phyloP scores from a whole-genome alignment of 306 rosid genomes.

The Sophora flavescens region DNA sequence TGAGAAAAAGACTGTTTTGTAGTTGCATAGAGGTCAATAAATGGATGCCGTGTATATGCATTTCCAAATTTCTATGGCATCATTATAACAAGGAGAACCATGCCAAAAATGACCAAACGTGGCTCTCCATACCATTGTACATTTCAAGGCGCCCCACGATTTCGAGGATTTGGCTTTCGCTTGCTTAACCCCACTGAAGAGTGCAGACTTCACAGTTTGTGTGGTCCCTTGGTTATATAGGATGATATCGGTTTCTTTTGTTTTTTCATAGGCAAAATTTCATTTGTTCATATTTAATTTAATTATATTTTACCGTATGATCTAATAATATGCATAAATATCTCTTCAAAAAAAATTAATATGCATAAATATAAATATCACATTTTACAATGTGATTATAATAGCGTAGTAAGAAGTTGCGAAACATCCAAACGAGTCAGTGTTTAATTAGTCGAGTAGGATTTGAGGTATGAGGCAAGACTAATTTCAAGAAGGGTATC shows the following conservation, averaged over 20 bases:
- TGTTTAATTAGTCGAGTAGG: no score
- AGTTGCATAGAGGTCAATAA: constrained; percentile 42
- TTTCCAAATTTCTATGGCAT: constrained; percentile 46
- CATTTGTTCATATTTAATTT: no score
- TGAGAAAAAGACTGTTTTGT: constrained; percentile 42
- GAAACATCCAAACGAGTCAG: no score
- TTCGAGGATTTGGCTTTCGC: constrained; percentile 13
- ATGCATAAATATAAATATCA: no score
- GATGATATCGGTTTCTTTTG: neutral
- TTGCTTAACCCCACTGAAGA: constrained; percentile 1
- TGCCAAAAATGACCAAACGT: constrained; percentile 41
- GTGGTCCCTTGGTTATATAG: constrained; percentile 24
- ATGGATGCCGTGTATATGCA: constrained; percentile 41
- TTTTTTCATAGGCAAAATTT: neutral
- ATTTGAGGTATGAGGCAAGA: no score
- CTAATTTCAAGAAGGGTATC: no score
- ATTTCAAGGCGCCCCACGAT: constrained; percentile 51
- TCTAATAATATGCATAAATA: no score
- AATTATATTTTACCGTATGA: no score
- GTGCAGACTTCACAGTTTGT: constrained; percentile 6
- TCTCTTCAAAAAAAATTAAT: no score
- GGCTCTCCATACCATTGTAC: constrained; percentile 48
- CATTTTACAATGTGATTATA: no score
- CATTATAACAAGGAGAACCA: constrained; percentile 45
- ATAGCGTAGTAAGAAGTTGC: no score